Percentiles rank a stretch among this genome's conserved stretches.
phyloP scores from a whole-genome alignment of 2,329 filamentous ascomycete genomes.

The Huntiella moniliformis region DNA sequence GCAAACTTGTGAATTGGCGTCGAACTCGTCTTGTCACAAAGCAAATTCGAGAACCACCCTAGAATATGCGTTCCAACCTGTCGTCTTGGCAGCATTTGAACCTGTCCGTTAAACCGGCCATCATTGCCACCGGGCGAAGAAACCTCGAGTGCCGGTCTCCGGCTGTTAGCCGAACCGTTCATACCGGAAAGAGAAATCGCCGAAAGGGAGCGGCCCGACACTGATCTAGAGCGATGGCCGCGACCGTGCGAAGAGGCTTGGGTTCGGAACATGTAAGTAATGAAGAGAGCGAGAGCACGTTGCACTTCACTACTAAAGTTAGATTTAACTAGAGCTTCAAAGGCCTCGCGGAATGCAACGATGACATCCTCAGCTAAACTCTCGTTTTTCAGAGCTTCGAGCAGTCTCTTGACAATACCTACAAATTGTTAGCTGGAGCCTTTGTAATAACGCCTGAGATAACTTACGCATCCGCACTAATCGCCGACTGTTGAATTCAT shows the following conservation, averaged over 20 bases:
- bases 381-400: constrained; percentile 82
- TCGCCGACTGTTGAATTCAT: constrained; percentile 77
- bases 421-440: background rate
- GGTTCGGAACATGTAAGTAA: constrained; percentile 74
- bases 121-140: constrained; percentile 2
- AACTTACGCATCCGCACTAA: constrained; percentile 73
- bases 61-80: constrained; percentile 59
- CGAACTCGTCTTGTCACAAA: constrained; percentile 54
- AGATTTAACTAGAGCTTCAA: constrained; percentile 61
- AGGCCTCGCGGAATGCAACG: constrained; percentile 57
- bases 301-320: constrained; percentile 73
- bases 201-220: constrained; percentile 4
- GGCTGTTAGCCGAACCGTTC: constrained; percentile 17
- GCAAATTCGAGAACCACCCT: constrained; percentile 55
- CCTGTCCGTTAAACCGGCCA: background rate
- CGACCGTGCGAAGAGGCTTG: constrained; percentile 14
- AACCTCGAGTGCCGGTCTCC: constrained; percentile 8
- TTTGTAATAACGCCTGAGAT: background rate
- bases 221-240: constrained; percentile 1
- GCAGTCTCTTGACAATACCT: constrained; percentile 77
- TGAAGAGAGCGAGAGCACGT: constrained; percentile 71
- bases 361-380: constrained; percentile 53
- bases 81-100: constrained; percentile 2
- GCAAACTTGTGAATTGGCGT: constrained; percentile 70
- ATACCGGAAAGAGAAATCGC: constrained; percentile 21